These are phyloP conservation scores for Acanthamoeba royreba DNA, from an alignment of 208 protist species.

Conservation along the genomic window DNA sequence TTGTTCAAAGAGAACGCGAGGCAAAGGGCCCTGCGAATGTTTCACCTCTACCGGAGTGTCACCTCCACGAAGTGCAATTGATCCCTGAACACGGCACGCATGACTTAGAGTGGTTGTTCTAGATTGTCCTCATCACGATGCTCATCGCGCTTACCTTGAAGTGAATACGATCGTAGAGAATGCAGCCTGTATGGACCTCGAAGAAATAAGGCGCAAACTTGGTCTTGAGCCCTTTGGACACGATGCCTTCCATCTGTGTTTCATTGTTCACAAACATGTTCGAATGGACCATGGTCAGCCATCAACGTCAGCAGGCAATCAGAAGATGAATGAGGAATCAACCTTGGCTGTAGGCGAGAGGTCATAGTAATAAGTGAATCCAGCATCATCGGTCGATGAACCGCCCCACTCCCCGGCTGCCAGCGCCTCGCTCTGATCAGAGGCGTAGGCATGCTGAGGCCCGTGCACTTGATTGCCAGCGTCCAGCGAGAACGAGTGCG, in stretches of 20 bases:
- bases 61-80: neutral
- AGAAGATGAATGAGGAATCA: neutral
- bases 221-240: conserved; percentile 27
- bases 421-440: neutral
- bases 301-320: neutral
- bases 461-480: neutral
- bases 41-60: neutral
- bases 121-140: no score
- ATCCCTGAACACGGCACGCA: no score
- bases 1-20: neutral
- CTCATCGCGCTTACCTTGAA: no score
- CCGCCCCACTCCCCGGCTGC: neutral
- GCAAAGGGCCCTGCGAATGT: neutral
- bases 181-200: neutral
- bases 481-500: neutral
- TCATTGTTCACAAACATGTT: neutral
- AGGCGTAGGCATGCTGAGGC: neutral
- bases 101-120: no score
- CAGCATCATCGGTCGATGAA: neutral
- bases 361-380: neutral
- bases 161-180: neutral
- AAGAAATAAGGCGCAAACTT: conserved; percentile 42
- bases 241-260: neutral
- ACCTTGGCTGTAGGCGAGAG: neutral
- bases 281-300: neutral